A percentile compares a stretch with the other conserved stretches of the same genome.
These are phyloP conservation scores for Psophocarpus tetragonolobus DNA, from an alignment of 306 rosid species.

Conservation along the genomic window DNA sequence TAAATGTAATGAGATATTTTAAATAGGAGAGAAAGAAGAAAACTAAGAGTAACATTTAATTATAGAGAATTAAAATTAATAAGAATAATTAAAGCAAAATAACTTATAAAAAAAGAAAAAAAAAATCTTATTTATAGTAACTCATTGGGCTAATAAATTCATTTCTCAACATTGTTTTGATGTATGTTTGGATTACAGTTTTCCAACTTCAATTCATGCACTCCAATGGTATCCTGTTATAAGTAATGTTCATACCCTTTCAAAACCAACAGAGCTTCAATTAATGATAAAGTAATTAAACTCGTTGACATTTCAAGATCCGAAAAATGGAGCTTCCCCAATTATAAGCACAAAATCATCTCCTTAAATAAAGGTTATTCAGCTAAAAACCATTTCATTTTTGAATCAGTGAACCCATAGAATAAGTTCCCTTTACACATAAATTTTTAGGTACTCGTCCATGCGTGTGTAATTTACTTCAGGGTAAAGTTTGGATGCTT, in stretches of 20 bases:
- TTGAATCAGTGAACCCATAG: slow-evolving; percentile 15
- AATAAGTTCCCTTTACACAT: slow-evolving; percentile 32
- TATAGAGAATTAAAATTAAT: no score
- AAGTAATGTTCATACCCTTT: neutral
- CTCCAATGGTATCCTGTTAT: no score
- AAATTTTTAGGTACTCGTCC: slow-evolving; percentile 62
- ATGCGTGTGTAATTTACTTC: slow-evolving; percentile 73
- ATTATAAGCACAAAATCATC: slow-evolving; percentile 25
- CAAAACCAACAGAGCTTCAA: neutral
- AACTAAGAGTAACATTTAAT: no score
- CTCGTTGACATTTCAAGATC: slow-evolving; percentile 13
- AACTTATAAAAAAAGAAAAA: no score
- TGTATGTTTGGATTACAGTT: no score
- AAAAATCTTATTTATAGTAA: no score
- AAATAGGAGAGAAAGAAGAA: no score
- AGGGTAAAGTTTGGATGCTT: slow-evolving; percentile 83
- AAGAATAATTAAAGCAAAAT: no score
- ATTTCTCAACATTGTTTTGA: no score
- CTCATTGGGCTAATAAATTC: no score
- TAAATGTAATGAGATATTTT: no score
- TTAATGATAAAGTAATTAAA: neutral
- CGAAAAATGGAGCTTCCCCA: neutral
- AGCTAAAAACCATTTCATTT: neutral
- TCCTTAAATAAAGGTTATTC: slow-evolving; percentile 1
- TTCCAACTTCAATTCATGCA: no score